Evolutionary conservation across 2,329 filamentous ascomycete genomes (phyloP), one percentile per base, ranked within the genome.

Genomic region (Anisogramma anomala): DNA sequence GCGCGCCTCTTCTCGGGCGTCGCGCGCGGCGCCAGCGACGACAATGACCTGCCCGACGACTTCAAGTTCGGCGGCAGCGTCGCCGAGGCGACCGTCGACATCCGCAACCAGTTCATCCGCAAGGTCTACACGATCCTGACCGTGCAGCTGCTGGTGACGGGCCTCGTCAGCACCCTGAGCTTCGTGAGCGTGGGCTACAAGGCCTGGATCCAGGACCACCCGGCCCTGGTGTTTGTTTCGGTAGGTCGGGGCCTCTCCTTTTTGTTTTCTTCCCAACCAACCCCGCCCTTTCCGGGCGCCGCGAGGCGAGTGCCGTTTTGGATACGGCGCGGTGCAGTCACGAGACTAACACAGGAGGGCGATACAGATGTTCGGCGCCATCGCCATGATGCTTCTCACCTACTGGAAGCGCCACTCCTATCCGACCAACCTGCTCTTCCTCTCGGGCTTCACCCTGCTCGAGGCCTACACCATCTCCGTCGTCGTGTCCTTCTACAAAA

Each of bases 111-210:
- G 64, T 98, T 95, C 63, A 73, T 94, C 54, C 82, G 88, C 64
- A 96, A 96, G 71, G 91, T 98, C 58, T 98, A 98, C 67, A 82
- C 87, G 45, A 98, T 98, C 63, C 72, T 98, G 66, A 94, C 91
- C n/a, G 79, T 86, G 38, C 91, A 98, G 62, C 79, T 98, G 40
- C 69, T 96, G 56, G 77, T 82, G 43, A 98, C 91, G 6, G 82
- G 81, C 27, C 72, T 74, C 48, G 71, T 96, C 51, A 87, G 83
- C 66, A 75, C 80, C 47, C 65, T 95, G 52, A 91, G 83, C 51
- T 96, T 96, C 72, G 84, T 85, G 64, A 93, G 77, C 65, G 55
- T 63, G 9, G 65, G 69, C 42, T 98, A 96, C 70, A 85, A 81
- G 59, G 55, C 53, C 38, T 98, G 88, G 86, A 89, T 98, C 54